phyloP scores from a whole-genome alignment of 1,139 yeast species.

The Lodderomyces theae region DNA sequence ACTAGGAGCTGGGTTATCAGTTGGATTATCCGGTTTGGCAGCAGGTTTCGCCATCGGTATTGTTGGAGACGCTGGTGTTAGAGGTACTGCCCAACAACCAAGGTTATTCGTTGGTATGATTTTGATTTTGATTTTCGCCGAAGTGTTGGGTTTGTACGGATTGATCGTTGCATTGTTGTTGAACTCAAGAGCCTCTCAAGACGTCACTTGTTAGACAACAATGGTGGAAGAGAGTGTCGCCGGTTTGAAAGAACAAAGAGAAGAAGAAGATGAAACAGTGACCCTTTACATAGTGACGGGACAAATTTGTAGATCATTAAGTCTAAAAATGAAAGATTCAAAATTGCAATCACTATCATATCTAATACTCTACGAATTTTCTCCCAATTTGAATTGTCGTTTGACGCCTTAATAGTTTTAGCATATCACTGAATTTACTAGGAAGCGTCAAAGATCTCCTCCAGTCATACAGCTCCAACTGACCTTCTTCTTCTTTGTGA shows the following conservation, averaged over 20 bases:
- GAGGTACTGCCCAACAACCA: conserved; percentile 96
- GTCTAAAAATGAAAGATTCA: background rate
- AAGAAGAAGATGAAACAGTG: background rate
- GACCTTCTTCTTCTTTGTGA: conserved; percentile 19
- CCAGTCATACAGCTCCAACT: conserved; percentile 32
- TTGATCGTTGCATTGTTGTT: conserved; percentile 94
- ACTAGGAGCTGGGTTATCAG: conserved; percentile 97
- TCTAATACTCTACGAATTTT: conserved; percentile 27
- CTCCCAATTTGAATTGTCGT: conserved; percentile 37
- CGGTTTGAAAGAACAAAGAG: background rate
- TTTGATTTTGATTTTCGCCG: conserved; percentile 94
- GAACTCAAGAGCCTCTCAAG: conserved; percentile 96
- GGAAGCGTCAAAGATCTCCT: conserved; percentile 20
- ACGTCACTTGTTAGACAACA: conserved; percentile 64
- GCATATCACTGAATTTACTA: conserved; percentile 3
- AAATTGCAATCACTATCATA: background rate
- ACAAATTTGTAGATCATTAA: background rate
- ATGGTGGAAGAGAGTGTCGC: too few relatives aligned
- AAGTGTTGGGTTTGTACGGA: conserved; percentile 95
- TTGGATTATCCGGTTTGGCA: conserved; percentile 94
- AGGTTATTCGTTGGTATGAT: conserved; percentile 93
- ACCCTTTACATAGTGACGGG: too few relatives aligned
- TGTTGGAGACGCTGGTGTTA: conserved; percentile 98
- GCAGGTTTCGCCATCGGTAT: conserved; percentile 98
- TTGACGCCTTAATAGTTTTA: conserved; percentile 30